Conservation (phyloP, 2,329 filamentous ascomycete genomes). For the Alternaria incomplexa region DNA sequence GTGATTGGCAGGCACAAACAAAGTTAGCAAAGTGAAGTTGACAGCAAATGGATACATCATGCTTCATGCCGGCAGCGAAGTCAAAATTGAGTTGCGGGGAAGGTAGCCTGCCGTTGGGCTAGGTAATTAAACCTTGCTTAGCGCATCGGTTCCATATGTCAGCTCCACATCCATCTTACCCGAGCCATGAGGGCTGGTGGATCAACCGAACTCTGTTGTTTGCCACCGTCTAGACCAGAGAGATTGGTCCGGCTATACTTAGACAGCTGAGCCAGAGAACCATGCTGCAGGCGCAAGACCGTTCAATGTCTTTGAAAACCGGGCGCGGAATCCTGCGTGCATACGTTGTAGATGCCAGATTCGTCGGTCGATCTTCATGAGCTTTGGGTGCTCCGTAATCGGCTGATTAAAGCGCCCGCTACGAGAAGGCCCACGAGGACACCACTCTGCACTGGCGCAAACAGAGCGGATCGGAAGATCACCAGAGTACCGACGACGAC, state of each 20-base stretch:
- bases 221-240: neutral
- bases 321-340: neutral
- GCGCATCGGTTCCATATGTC: neutral
- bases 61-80: neutral
- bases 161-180: neutral
- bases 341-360: neutral
- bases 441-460: slow-evolving; percentile 61
- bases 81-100: slow-evolving; percentile 6
- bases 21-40: neutral
- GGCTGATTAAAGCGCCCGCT: slow-evolving; percentile 53
- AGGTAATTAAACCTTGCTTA: slow-evolving; percentile 6
- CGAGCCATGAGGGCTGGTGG: neutral
- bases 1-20: neutral
- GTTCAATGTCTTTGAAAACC: neutral
- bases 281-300: neutral
- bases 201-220: neutral
- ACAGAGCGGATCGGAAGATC: slow-evolving; percentile 64
- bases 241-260: neutral
- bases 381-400: slow-evolving; percentile 20
- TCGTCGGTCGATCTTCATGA: neutral
- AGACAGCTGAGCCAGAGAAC: neutral
- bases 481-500: slow-evolving; percentile 66
- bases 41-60: neutral
- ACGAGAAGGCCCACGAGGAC: slow-evolving; percentile 61
- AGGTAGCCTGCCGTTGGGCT: neutral